A percentile compares a stretch with the other conserved stretches of the same genome.
Evolutionary conservation across 2,329 filamentous ascomycete species (phyloP).

Genomic region (Penicillium brevicompactum): DNA sequence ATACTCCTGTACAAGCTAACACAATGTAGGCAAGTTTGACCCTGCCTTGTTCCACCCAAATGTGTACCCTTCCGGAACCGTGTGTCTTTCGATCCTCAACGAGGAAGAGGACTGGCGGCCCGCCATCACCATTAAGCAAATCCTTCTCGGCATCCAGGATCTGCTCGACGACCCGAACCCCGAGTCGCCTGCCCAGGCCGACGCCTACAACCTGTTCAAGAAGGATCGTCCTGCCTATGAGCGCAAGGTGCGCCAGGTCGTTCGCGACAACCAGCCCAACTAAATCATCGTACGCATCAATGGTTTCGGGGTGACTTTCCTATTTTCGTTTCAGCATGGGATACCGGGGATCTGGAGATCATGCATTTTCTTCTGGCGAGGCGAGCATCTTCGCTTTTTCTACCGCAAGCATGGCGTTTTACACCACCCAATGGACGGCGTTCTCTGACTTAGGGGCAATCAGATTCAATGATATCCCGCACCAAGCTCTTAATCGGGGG

Average conservation of each 20-base stretch:
- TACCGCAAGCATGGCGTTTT: slow-evolving; percentile 32
- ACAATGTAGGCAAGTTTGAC: slow-evolving; percentile 79
- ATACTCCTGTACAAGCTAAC: not conserved
- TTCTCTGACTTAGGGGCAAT: slow-evolving; percentile 14
- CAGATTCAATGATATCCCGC: slow-evolving; percentile 2
- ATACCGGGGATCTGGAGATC: slow-evolving; percentile 4
- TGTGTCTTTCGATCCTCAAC: slow-evolving; percentile 95
- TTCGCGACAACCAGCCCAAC: slow-evolving; percentile 83
- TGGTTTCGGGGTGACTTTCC: slow-evolving; percentile 2
- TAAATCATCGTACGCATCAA: slow-evolving; percentile 37
- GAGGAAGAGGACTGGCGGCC: slow-evolving; percentile 99
- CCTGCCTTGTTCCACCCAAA: slow-evolving; percentile 98
- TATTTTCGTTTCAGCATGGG: slow-evolving; percentile 16
- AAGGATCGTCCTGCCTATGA: slow-evolving; percentile 87
- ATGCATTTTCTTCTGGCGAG: slow-evolving; percentile 20
- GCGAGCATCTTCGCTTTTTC: slow-evolving; percentile 17
- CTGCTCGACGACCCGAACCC: slow-evolving; percentile 95
- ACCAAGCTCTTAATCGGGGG: not conserved
- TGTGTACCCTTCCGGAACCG: slow-evolving; percentile 96
- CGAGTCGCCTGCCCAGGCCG: slow-evolving; percentile 92
- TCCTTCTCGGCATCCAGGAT: slow-evolving; percentile 92
- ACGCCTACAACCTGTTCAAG: slow-evolving; percentile 96
- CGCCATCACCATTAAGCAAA: slow-evolving; percentile 97
- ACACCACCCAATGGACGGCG: slow-evolving; percentile 21
- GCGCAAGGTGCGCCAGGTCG: slow-evolving; percentile 80